Percentiles rank a stretch among this genome's conserved stretches.
Evolutionary conservation across 129 eudicot genomes (phyloP).

Genomic region (Logfia minima): DNA sequence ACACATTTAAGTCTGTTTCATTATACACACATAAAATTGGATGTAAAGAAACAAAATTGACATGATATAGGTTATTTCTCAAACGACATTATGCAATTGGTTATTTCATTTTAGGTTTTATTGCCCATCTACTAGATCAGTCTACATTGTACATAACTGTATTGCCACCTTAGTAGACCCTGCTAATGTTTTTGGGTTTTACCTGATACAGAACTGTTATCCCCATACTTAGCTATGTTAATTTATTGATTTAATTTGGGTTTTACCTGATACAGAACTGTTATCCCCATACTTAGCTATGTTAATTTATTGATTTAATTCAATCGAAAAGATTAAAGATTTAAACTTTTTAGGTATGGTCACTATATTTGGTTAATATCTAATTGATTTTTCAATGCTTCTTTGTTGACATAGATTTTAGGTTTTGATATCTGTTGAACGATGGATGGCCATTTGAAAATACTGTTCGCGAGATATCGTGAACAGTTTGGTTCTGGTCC

Average conservation of each 20-base stretch:
- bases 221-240: background rate
- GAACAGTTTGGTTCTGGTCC: slow-evolving; percentile 71
- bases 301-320: background rate
- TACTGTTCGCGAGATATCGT: slow-evolving; percentile 48
- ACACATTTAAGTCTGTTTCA: background rate
- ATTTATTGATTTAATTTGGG: too few species aligned
- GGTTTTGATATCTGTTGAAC: slow-evolving; percentile 26
- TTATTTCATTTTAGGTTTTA: background rate
- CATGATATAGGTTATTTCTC: background rate
- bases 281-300: background rate
- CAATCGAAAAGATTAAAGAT: background rate
- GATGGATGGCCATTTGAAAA: slow-evolving; percentile 71
- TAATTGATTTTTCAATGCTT: background rate
- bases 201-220: background rate
- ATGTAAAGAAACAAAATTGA: background rate
- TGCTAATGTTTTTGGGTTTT: slow-evolving; percentile 18
- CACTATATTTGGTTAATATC: background rate
- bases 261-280: background rate
- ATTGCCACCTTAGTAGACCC: background rate
- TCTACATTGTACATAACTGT: background rate
- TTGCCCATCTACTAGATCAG: background rate
- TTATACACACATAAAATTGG: background rate
- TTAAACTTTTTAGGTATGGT: background rate
- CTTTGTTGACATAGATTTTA: background rate
- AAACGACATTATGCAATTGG: background rate